Conservation (phyloP, 495 filamentous ascomycete species). For the Penicillium cosmopolitanum region DNA sequence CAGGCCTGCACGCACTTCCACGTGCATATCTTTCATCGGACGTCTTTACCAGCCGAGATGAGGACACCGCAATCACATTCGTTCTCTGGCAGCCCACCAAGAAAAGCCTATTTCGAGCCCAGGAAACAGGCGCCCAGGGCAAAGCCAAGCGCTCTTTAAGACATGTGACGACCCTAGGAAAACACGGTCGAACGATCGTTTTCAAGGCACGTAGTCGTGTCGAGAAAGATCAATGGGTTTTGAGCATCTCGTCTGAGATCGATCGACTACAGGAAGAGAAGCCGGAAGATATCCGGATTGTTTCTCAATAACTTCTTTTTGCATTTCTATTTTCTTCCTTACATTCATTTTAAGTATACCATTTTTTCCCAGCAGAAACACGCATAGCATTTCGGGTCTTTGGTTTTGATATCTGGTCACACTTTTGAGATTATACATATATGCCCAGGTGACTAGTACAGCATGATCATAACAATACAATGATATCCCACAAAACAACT, state of each 20-base stretch:
- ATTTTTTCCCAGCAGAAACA: not conserved
- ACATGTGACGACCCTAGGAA: conserved; percentile 61
- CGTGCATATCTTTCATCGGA: conserved; percentile 65
- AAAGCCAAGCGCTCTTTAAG: conserved; percentile 46
- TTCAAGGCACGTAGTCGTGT: conserved; percentile 72
- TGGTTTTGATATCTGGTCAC: not conserved
- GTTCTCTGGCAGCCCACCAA: conserved; percentile 70
- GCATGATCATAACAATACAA: conserved; percentile 24
- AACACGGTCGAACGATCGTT: conserved; percentile 67
- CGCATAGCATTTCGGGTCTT: conserved; percentile 13
- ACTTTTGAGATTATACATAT: conserved; percentile 8
- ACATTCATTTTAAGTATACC: not conserved
- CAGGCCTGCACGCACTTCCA: conserved; percentile 66
- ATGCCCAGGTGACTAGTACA: conserved; percentile 2
- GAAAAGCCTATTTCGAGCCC: conserved; percentile 61
- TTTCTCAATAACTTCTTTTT: conserved; percentile 32
- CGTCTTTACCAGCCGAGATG: conserved; percentile 68
- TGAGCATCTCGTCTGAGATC: conserved; percentile 74
- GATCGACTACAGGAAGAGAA: conserved; percentile 63
- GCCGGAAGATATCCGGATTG: conserved; percentile 64
- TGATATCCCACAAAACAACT: conserved; percentile 18
- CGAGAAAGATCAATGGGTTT: conserved; percentile 77
- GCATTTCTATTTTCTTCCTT: conserved; percentile 2
- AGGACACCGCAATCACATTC: conserved; percentile 73
- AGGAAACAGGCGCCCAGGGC: conserved; percentile 49